Evolutionary conservation across 768 basidiomycete species (phyloP).

Genomic region (Pisolithus albus): DNA sequence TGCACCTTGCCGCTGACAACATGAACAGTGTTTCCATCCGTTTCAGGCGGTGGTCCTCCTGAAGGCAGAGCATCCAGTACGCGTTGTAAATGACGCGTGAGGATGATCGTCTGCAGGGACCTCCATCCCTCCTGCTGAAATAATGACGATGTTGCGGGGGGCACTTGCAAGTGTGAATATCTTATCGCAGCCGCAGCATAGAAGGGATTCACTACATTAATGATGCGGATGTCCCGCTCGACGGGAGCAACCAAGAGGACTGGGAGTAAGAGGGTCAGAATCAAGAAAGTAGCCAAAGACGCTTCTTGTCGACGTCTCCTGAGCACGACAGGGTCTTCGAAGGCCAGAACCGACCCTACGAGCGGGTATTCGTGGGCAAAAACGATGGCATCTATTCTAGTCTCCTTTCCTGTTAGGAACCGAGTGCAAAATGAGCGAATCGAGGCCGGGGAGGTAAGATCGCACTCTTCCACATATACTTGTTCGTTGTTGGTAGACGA

Average conservation of each 20-base stretch:
- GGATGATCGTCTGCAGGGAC: slow-evolving; percentile 53
- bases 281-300: slow-evolving; percentile 68
- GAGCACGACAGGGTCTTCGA: slow-evolving; percentile 23
- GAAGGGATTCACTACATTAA: slow-evolving; percentile 82
- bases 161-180: slow-evolving; percentile 26
- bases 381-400: slow-evolving; percentile 70
- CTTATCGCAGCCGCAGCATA: slow-evolving; percentile 71
- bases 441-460: slow-evolving; percentile 57
- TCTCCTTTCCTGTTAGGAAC: slow-evolving; percentile 59
- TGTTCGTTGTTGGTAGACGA: slow-evolving; percentile 65
- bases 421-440: slow-evolving; percentile 63
- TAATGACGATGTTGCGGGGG: slow-evolving; percentile 22
- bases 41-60: slow-evolving; percentile 44
- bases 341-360: slow-evolving; percentile 43
- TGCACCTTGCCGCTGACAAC: slow-evolving; percentile 40
- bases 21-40: slow-evolving; percentile 25
- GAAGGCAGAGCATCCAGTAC: slow-evolving; percentile 75
- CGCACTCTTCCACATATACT: slow-evolving; percentile 75
- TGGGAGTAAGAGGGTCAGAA: slow-evolving; percentile 74
- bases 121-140: slow-evolving; percentile 59
- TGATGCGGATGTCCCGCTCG: slow-evolving; percentile 87
- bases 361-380: slow-evolving; percentile 73
- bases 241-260: slow-evolving; percentile 71
- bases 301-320: slow-evolving; percentile 38
- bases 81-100: slow-evolving; percentile 77